Evolutionary conservation across 2,329 filamentous ascomycete genomes (phyloP), one percentile per base, ranked within the genome.

Genomic region (Zasmidium angulare): DNA sequence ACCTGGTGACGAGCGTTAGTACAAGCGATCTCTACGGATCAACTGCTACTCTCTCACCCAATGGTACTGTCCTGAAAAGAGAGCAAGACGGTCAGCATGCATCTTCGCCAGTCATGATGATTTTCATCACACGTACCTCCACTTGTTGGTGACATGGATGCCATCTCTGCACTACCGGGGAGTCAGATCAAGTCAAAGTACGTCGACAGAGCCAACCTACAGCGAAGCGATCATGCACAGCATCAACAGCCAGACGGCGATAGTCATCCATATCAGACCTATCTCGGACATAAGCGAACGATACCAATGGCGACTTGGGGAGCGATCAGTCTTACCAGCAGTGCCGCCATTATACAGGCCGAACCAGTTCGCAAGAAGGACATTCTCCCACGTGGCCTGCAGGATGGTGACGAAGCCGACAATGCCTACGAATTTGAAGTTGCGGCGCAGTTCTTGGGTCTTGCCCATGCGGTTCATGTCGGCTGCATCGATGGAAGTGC

Each of bases 321-420:
- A 19, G n/a, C n/a, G n/a, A n/a, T n/a, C 36, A 10, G 11, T 55
- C 19, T 48, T 43, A 9, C 69, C 69, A n/a, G 55, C 69, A 17
- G 62, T 68, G 11, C 69, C 69, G 29, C 69, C 69, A 55, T 72
- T 72, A 61, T 64, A 66, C 24, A 72, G 63, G 29, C 69, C 69
- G 49, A 68, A 67, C 60, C 59, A 69, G 48, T 64, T 72, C 26
- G 70, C 59, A n/a, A 76, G 72, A 4, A 82, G 67, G 2, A 77
- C 72, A 40, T 77, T 76, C 67, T 85, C 83, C 83, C 82, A 85
- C 0, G 82, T 83, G 51, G 79, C 78, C 65, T 83, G 78, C 36
- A 82, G 74, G 21, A 81, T 79, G 61, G 79, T 80, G n/a, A 79
- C 78, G 60, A 84, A 83, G 4, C 81, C 80, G 12, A 84, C 73